These are phyloP conservation scores for Fusarium sublunatum DNA, from an alignment of 2,329 filamentous ascomycete genomes.

Conservation along the genomic window DNA sequence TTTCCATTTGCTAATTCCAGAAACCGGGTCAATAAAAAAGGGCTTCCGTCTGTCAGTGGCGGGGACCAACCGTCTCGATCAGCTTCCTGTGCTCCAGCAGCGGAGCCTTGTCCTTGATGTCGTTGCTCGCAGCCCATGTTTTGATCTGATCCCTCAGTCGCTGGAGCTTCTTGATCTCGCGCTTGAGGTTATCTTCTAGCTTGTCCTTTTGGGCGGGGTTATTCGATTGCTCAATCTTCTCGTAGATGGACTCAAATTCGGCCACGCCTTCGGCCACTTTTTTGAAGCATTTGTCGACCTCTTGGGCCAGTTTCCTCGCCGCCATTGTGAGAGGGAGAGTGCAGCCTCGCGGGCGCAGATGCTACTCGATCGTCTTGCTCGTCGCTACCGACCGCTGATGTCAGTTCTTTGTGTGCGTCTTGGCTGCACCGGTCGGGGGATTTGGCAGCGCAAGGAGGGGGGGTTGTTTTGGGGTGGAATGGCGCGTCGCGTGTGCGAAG, in stretches of 20 bases:
- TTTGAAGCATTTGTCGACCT: conserved; percentile 99
- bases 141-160: conserved; percentile 98
- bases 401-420: conserved; percentile 28
- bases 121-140: conserved; percentile 97
- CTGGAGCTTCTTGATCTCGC: conserved; percentile 99
- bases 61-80: conserved; percentile 87
- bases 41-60: conserved; percentile 21
- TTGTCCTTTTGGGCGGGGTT: conserved; percentile 98
- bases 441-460: conserved; percentile 24
- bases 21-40: conserved; percentile 33
- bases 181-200: conserved; percentile 96
- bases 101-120: conserved; percentile 99
- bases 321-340: conserved; percentile 73
- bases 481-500: conserved; percentile 29
- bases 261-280: conserved; percentile 93
- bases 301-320: conserved; percentile 94
- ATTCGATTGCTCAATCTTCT: conserved; percentile 93
- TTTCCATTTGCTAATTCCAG: conserved; percentile 88
- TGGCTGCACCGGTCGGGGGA: conserved; percentile 24
- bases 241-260: conserved; percentile 94
- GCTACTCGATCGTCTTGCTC: conserved; percentile 20
- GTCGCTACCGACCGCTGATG: conserved; percentile 14
- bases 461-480: conserved; percentile 23
- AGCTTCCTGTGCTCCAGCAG: conserved; percentile 92
- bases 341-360: conserved; percentile 33